phyloP scores from a whole-genome alignment of 768 basidiomycete species.

The Lactarius indigo region DNA sequence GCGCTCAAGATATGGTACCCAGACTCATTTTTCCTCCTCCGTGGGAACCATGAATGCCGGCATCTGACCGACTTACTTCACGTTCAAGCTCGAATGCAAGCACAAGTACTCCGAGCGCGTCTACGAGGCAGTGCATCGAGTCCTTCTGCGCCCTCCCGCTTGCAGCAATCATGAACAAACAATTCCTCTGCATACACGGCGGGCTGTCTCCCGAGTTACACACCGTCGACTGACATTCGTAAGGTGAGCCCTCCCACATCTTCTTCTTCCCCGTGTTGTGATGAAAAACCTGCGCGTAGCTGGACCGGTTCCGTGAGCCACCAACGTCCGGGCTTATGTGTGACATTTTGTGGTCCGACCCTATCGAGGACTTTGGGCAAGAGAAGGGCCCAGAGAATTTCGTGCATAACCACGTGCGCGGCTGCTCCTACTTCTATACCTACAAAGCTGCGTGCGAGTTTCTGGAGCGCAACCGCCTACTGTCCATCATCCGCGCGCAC shows the following conservation, averaged over 20 bases:
- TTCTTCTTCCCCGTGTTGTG: background rate
- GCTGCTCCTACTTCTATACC: constrained; percentile 94
- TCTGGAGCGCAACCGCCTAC: constrained; percentile 92
- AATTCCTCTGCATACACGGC: constrained; percentile 97
- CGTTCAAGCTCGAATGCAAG: constrained; percentile 98
- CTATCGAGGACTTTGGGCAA: constrained; percentile 93
- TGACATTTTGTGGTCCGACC: constrained; percentile 98
- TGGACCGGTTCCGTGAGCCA: constrained; percentile 97
- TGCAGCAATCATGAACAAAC: constrained; percentile 98
- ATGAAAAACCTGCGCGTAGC: constrained; percentile 42
- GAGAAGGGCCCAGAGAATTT: constrained; percentile 90
- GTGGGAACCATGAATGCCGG: constrained; percentile 98
- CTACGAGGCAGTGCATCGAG: constrained; percentile 97
- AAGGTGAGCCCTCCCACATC: constrained; percentile 46
- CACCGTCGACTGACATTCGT: constrained; percentile 92
- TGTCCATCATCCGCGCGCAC: constrained; percentile 96
- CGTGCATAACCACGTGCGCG: constrained; percentile 93
- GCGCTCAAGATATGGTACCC: constrained; percentile 99
- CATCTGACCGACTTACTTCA: constrained; percentile 99
- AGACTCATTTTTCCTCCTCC: constrained; percentile 89
- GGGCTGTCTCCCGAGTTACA: constrained; percentile 93
- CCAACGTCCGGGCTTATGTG: constrained; percentile 98
- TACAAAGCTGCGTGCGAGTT: constrained; percentile 98
- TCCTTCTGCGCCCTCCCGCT: constrained; percentile 94
- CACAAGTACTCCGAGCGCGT: constrained; percentile 98